phyloP scores from a whole-genome alignment of 768 basidiomycete species.

The Hygrophoropsis aurantiaca region DNA sequence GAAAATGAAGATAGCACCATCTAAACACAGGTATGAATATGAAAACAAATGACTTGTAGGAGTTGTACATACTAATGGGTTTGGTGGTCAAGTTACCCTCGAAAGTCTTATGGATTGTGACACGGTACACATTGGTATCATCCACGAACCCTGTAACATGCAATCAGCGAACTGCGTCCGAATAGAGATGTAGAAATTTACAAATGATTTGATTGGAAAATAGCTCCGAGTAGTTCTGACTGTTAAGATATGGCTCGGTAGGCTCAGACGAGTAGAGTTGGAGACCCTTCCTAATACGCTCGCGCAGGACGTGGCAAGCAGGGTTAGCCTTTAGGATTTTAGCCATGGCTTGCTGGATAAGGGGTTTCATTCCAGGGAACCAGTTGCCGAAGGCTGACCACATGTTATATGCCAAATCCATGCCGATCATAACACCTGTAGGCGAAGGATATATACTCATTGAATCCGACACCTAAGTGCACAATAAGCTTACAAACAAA shows the following conservation, averaged over 20 bases:
- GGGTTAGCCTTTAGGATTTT: constrained; percentile 99
- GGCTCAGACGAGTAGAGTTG: constrained; percentile 99
- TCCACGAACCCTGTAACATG: constrained; percentile 90
- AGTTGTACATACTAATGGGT: constrained; percentile 74
- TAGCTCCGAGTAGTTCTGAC: constrained; percentile 94
- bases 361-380: constrained; percentile 98
- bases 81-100: constrained; percentile 99
- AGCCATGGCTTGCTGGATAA: constrained; percentile 98
- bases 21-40: constrained; percentile 31
- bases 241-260: constrained; percentile 98
- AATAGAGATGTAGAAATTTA: constrained; percentile 27
- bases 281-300: constrained; percentile 97
- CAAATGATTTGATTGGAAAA: constrained; percentile 99
- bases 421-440: constrained; percentile 97
- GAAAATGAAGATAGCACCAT: constrained; percentile 98
- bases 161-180: constrained; percentile 6
- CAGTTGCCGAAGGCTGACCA: constrained; percentile 99
- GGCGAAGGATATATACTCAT: constrained; percentile 99
- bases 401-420: constrained; percentile 97
- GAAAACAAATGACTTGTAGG: neutral
- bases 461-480: constrained; percentile 77
- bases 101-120: constrained; percentile 99
- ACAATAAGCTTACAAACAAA: neutral
- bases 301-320: constrained; percentile 93
- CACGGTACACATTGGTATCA: constrained; percentile 99